Percentiles rank a stretch among this genome's conserved stretches.
Conservation (phyloP, 805 yeast species). For the Hanseniaspora mollemarum region DNA sequence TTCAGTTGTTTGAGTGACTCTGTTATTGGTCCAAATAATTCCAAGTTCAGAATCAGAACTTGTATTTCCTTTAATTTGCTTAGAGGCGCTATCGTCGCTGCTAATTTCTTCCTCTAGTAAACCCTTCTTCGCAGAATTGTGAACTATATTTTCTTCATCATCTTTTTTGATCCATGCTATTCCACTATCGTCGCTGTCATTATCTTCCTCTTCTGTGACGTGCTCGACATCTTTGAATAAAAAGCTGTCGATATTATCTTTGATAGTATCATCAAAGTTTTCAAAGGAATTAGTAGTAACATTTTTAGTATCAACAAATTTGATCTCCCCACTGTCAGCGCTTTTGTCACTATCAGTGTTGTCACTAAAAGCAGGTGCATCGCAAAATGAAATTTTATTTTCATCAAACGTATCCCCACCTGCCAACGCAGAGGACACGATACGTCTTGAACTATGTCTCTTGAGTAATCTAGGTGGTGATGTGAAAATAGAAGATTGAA, state of each 20-base stretch:
- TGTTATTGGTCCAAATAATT: constrained; percentile 23
- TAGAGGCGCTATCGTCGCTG: background rate
- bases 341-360: constrained; percentile 25
- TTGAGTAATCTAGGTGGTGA: constrained; percentile 25
- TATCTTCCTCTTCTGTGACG: constrained; percentile 35
- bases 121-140: background rate
- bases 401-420: constrained; percentile 49
- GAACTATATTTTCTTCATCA: background rate
- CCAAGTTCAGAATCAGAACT: constrained; percentile 18
- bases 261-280: background rate
- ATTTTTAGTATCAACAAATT: constrained; percentile 14
- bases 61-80: background rate
- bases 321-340: constrained; percentile 19
- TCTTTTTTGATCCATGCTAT: constrained; percentile 21
- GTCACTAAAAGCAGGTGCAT: constrained; percentile 49
- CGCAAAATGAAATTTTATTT: constrained; percentile 60
- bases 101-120: background rate
- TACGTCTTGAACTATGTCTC: constrained; percentile 27
- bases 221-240: background rate
- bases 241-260: background rate
- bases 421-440: constrained; percentile 30
- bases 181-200: constrained; percentile 24
- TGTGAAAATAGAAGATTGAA: constrained; percentile 21
- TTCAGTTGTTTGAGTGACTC: background rate
- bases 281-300: background rate